Conservation (phyloP, 352 stramenopile species). For the Pythium volutum region DNA sequence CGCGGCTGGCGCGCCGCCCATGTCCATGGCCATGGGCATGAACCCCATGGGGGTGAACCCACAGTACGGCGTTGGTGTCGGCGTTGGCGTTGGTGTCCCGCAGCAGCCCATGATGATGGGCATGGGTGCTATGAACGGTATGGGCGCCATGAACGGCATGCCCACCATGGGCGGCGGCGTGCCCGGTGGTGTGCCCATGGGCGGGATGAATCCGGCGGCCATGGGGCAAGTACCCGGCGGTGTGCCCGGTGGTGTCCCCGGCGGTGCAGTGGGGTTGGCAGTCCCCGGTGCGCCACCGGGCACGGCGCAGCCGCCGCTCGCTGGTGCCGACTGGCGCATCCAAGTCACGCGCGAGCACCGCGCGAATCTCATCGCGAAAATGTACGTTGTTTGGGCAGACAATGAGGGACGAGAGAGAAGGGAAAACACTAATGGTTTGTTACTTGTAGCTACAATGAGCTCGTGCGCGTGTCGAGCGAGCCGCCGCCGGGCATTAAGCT, state of each 20-base stretch:
- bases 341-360: constrained; percentile 79
- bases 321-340: constrained; percentile 69
- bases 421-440: not conserved
- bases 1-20: constrained; percentile 29
- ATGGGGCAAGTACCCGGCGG: constrained; percentile 17
- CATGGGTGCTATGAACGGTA: constrained; percentile 59
- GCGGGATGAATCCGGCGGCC: constrained; percentile 35
- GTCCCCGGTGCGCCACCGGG: constrained; percentile 16
- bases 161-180: constrained; percentile 13
- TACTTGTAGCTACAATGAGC: constrained; percentile 68
- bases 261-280: not conserved
- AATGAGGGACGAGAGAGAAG: not conserved
- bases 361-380: constrained; percentile 82
- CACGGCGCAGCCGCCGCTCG: constrained; percentile 26
- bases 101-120: constrained; percentile 35
- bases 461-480: constrained; percentile 80
- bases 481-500: constrained; percentile 77
- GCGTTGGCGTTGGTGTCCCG: not conserved
- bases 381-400: constrained; percentile 37
- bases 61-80: constrained; percentile 22
- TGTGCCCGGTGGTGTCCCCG: not conserved
- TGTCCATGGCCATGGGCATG: constrained; percentile 45
- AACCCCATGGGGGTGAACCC: constrained; percentile 53
- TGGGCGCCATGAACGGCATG: constrained; percentile 21
- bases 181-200: constrained; percentile 6